These are phyloP conservation scores for Geotrichum europaeum DNA, from an alignment of 1,139 yeast species.

Conservation along the genomic window DNA sequence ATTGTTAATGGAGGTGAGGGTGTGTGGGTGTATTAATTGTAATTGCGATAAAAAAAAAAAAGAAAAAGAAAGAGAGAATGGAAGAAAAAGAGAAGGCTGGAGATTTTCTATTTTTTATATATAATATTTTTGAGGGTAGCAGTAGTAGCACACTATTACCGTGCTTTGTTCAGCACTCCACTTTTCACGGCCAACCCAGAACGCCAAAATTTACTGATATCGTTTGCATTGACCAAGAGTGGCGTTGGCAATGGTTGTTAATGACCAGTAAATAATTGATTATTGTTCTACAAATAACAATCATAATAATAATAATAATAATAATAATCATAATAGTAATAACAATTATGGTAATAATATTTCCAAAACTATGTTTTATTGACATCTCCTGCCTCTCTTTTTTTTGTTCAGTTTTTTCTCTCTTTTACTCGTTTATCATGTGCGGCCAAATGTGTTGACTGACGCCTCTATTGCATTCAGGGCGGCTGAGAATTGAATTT, in stretches of 20 bases:
- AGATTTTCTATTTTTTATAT: not conserved
- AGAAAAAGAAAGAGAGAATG: not conserved
- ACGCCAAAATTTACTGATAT: too few species aligned
- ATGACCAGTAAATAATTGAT: too few species aligned
- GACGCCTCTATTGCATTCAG: not conserved
- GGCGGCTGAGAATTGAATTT: not conserved
- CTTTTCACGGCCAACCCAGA: too few species aligned
- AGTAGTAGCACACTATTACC: not conserved
- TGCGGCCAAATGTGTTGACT: not conserved
- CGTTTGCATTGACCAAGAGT: too few species aligned
- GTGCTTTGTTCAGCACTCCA: too few species aligned
- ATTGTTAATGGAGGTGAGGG: conserved; percentile 37
- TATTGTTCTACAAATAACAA: too few species aligned
- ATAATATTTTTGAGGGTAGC: not conserved
- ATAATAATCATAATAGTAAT: too few species aligned
- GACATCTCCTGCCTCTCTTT: too few species aligned
- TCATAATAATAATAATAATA: too few species aligned
- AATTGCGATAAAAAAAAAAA: not conserved
- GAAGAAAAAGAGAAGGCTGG: not conserved
- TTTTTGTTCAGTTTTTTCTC: not conserved
- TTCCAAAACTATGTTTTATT: too few species aligned
- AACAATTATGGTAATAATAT: too few species aligned
- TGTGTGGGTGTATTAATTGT: not conserved
- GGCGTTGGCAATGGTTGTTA: too few species aligned
- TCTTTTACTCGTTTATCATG: not conserved